Base-by-base conservation (phyloP, 179 eudicot genomes). In the Drosera spatulata region DNA sequence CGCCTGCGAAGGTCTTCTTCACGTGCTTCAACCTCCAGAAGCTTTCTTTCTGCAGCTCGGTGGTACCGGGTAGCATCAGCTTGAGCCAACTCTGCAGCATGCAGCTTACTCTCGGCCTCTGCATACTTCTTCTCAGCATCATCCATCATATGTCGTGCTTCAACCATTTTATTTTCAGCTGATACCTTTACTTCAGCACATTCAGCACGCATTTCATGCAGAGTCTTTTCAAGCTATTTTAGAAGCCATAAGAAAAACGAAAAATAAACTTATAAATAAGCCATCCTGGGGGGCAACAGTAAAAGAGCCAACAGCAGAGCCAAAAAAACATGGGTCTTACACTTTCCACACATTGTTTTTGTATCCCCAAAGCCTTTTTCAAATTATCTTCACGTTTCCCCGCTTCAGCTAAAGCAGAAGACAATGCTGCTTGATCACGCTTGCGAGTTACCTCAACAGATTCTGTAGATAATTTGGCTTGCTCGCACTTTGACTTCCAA, bases 1-100 rank as follows among this genome's bases (percentile, higher is more conserved):
- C 82, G 88, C 59, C 96, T 86, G 56, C 98, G 84, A 54, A 88
- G 79, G 72, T 91, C 98, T 84, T 91, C 98, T 75, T 91, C 98
- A 39, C 98, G 93, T 39, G 84, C 85, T 82, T 91, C 98, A 73
- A 84, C 95, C 79, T 91, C 95, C 69, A 70, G 89, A 66, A 91
- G 77, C 69, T 82, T 89, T 63, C 96, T 91, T 66, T 74, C 96
- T 45, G 96, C 95, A 51, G 88, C 73, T 38, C 90, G 68, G 55
- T 81, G 88, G 62, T 69, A 76, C 22, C 96, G 73, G 53, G 67
- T 76, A 15, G 89, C 87, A 71, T 88, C 95, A 55, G 76, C 86
- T 79, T 85, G 89, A 57, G 80, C 73, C 51, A 87, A 82, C 65
- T 88, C 85, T 11, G 90, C 93, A 43, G 83, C 71, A 63, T 61